Base-by-base conservation (phyloP, 164 flowering plant species). In the Macadamia tetraphylla region DNA sequence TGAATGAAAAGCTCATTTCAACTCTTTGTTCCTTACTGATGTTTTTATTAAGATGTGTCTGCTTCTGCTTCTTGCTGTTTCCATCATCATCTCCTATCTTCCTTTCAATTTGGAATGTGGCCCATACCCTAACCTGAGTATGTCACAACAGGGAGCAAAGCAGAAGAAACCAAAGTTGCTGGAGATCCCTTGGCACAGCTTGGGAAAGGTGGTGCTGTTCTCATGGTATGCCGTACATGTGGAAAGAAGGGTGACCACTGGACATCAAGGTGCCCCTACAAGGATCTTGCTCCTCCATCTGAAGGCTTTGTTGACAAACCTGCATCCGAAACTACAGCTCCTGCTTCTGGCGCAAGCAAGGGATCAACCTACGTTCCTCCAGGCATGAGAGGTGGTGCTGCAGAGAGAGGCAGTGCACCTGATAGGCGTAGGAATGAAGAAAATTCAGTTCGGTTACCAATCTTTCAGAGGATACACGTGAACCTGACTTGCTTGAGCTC, bases 391-490 rank as follows among this genome's bases (percentile, higher is more conserved):
- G 18, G 76, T 63, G 60, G 61, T 11, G 78, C 74, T 23, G 74
- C 66, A 13, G 78, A 75, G 74, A 75, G 72, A 61, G 53, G 67
- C 2, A 74, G 74, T 40, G 18, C 57, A 14, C 18, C 71, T 6
- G 75, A 71, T 71, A 60, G 72, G 35, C 77, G 84, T 35, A 76
- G 81, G 71, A 82, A 82, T 42, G 84, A 82, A 30, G 84, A 82
- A 72, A 82, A 82, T 75, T 82, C 86, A 18, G 84, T 82, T 32
- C 67, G 86, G 86, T 82, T 63, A 80, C 86, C 40, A 82, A 82
- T 60, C 76, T 82, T 82, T 53, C 57, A 53, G 57, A 53, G 57
- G 57, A 53, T 17, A 53, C 57, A 4, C 57, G 57, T 17, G 57
- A 82, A 53, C 81, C 83, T 52, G 86, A 82, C 60, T 64, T 82